Evolutionary conservation across 225 moss, liverwort and hornwort genomes (phyloP).

Genomic region (Ulota crispa): DNA sequence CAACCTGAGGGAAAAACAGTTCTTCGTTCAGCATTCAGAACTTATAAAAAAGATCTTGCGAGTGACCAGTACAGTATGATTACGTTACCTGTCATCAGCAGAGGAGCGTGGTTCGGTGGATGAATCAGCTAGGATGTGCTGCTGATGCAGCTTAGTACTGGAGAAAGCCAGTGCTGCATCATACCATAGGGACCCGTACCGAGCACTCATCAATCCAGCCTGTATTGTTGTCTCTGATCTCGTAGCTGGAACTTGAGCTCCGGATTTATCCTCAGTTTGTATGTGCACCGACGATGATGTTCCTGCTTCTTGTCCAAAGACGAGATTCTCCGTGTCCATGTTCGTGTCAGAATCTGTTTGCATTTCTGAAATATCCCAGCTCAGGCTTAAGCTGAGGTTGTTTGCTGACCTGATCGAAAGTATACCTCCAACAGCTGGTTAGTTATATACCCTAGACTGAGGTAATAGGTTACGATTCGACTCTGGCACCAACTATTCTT

Average conservation of each 20-base stretch:
- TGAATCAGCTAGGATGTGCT: conserved; percentile 9
- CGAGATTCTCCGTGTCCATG: background rate
- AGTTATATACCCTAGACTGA: background rate
- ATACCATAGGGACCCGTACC: conserved; percentile 13
- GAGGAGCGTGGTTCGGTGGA: conserved; percentile 13
- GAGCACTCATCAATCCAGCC: conserved; percentile 17
- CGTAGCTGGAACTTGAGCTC: background rate
- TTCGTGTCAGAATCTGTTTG: background rate
- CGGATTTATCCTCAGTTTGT: background rate
- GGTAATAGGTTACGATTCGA: background rate
- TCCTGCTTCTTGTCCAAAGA: conserved; percentile 17
- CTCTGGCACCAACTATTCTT: background rate
- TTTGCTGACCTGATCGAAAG: conserved; percentile 12
- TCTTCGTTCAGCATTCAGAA: background rate
- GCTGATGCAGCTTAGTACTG: conserved; percentile 23
- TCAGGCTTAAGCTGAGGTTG: background rate
- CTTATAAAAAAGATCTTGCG: background rate
- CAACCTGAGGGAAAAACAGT: too few relatives aligned
- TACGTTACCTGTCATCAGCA: conserved; percentile 18
- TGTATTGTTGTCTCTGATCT: background rate
- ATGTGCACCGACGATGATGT: background rate
- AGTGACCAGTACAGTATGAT: background rate
- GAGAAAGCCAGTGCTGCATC: conserved; percentile 19
- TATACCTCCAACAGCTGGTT: background rate
- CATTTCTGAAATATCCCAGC: background rate